Base-by-base conservation (phyloP, 148 eudicot species). In the Mesembryanthemum crystallinum region DNA sequence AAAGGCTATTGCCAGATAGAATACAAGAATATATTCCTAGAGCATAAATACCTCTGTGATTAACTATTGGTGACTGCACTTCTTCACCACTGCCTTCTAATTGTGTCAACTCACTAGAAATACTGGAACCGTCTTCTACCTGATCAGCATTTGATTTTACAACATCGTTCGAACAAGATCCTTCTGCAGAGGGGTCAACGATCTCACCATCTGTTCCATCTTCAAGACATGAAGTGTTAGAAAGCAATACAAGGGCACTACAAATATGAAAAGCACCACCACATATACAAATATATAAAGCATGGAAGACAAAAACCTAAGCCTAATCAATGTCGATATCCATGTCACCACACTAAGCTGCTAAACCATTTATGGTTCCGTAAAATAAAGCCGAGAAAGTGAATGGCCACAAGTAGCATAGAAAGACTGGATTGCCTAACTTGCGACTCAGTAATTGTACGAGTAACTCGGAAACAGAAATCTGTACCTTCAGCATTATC, bases 41-140 rank as follows among this genome's bases (percentile, higher is more conserved):
- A 33, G 27, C 23, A 55, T 64, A 35, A 59, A 24, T 78, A 91
- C 97, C 93, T 88, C 73, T 83, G n/a, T 30, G 70, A 76, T 32
- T 55, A 73, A 71, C 62, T 32, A 57, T 71, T 17, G 93, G 83
- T 3, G 98, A 88, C 72, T 80, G 87, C 64, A 89, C 86, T 87
- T 91, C 95, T 59, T 84, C 82, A 29, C 78, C 84, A 74, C 70
- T 54, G 43, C 73, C 57, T 63, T 80, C 87, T 28, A 37, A 42
- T 35, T 91, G 87, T 62, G 89, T 79, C 72, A 77, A 73, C 79
- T 85, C 89, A 83, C 90, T 85, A 54, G 90, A 78, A 73, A 82
- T 66, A 64, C 78, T 78, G 35, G 91, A 87, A 68, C 60, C 67
- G 64, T 78, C 83, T 28, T 84, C 80, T 58, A 77, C 72, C 76